Evolutionary conservation across 2,329 filamentous ascomycete genomes (phyloP).

Genomic region (Colletotrichum cereale): DNA sequence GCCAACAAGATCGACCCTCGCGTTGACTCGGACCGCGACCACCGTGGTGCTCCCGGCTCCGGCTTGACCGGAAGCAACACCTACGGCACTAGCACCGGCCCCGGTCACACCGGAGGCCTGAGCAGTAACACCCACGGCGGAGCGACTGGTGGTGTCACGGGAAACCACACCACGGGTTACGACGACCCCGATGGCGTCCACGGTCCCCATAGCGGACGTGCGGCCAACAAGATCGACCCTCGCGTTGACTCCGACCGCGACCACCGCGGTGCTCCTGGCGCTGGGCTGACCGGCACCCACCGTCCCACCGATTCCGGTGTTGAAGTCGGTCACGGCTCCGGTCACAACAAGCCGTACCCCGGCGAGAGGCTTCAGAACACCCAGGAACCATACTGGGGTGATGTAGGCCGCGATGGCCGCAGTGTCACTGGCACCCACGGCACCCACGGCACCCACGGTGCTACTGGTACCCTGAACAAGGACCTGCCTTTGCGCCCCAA

Average conservation of each 20-base stretch:
- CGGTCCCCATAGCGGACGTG: conserved; percentile 23
- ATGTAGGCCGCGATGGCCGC: conserved; percentile 22
- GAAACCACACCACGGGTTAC: conserved; percentile 19
- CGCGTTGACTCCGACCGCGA: conserved; percentile 37
- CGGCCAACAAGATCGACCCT: conserved; percentile 25
- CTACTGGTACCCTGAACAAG: conserved; percentile 20
- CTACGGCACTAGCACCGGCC: conserved; percentile 8
- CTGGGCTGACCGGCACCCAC: conserved; percentile 22
- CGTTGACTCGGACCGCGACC: conserved; percentile 59
- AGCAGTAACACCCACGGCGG: conserved; percentile 46
- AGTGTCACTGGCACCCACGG: background rate
- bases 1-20: conserved; percentile 63
- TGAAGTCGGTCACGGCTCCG: conserved; percentile 19
- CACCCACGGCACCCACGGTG: background rate
- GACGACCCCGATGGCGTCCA: conserved; percentile 24
- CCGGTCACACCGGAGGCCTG: conserved; percentile 44
- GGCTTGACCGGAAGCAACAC: conserved; percentile 21
- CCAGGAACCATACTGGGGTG: conserved; percentile 37
- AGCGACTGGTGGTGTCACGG: conserved; percentile 49
- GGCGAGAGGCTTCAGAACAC: background rate
- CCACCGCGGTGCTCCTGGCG: conserved; percentile 38
- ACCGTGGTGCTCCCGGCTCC: conserved; percentile 27
- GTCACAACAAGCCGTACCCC: conserved; percentile 8
- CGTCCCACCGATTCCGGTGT: conserved; percentile 32
- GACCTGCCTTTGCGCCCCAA: conserved; percentile 36